Percentiles rank a stretch among this genome's conserved stretches.
Evolutionary conservation across 371 early-diverging fungal species (phyloP).

Genomic region (Thermomucor indicae-seudaticae): DNA sequence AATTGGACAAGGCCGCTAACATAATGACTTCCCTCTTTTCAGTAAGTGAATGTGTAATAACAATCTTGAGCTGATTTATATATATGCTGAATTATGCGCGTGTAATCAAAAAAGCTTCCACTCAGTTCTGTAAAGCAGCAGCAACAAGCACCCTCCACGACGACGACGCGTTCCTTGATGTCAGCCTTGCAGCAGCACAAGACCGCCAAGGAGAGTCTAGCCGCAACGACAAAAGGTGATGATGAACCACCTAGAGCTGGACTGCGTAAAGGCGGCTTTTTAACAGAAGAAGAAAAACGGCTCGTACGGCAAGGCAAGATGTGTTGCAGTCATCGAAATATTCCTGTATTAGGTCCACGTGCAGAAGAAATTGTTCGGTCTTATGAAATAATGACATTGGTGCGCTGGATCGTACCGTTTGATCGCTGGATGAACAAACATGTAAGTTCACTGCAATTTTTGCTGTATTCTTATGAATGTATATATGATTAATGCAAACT

Average conservation of each 20-base stretch:
- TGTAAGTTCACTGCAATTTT: slow-evolving; percentile 5
- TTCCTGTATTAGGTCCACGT: slow-evolving; percentile 23
- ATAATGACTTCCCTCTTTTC: slow-evolving; percentile 3
- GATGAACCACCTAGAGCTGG: slow-evolving; percentile 4
- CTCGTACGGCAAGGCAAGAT: slow-evolving; percentile 10
- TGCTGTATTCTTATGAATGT: neutral
- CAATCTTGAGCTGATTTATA: neutral
- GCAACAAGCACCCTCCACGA: too few relatives aligned
- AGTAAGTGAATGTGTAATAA: slow-evolving; percentile 3
- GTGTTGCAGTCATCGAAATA: slow-evolving; percentile 12
- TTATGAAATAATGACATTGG: slow-evolving; percentile 14
- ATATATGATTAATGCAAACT: neutral
- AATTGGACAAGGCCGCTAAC: slow-evolving; percentile 6
- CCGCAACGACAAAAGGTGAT: neutral
- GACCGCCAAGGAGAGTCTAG: neutral
- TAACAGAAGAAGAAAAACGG: slow-evolving; percentile 11
- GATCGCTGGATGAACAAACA: slow-evolving; percentile 15
- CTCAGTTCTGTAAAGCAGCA: too few relatives aligned
- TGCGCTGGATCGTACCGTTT: slow-evolving; percentile 13
- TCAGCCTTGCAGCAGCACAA: slow-evolving; percentile 5
- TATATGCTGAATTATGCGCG: too few relatives aligned
- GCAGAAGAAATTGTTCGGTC: slow-evolving; percentile 17
- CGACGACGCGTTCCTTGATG: slow-evolving; percentile 4
- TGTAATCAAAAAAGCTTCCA: too few relatives aligned
- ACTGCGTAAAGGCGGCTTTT: slow-evolving; percentile 7